phyloP scores from a whole-genome alignment of 257 asterid species.

The Nyctanthes arbortristis region DNA sequence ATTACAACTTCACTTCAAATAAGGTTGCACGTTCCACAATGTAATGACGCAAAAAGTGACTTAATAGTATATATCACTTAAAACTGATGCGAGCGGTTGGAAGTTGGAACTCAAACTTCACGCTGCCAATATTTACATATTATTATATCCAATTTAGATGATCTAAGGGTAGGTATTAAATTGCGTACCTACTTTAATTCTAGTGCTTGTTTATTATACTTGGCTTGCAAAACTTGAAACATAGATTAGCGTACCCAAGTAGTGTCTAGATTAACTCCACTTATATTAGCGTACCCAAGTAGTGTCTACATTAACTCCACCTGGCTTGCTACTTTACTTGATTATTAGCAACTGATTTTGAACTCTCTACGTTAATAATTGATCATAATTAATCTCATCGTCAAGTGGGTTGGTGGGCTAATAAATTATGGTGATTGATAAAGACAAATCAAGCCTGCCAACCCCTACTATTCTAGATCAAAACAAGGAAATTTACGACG shows the following conservation, averaged over 20 bases:
- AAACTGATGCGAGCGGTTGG: no score
- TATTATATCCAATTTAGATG: no score
- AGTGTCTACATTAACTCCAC: background rate
- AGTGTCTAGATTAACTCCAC: background rate
- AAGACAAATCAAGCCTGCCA: slow-evolving; percentile 10
- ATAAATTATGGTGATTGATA: background rate
- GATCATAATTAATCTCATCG: slow-evolving; percentile 3
- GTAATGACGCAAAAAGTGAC: no score
- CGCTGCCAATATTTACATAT: no score
- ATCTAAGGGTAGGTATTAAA: background rate
- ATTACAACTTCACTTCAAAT: no score
- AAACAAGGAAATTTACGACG: background rate
- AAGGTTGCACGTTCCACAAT: no score
- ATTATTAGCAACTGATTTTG: background rate
- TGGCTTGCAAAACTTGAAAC: background rate
- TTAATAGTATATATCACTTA: no score
- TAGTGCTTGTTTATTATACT: background rate
- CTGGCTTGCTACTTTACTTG: background rate
- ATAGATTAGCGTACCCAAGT: background rate
- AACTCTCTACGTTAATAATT: background rate
- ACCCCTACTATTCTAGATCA: background rate
- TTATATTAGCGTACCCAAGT: background rate
- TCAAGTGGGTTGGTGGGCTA: slow-evolving; percentile 26
- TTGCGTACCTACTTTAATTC: background rate
- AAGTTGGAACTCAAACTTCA: no score